phyloP scores from a whole-genome alignment of 768 basidiomycete species.

The Kondoa malvinella region DNA sequence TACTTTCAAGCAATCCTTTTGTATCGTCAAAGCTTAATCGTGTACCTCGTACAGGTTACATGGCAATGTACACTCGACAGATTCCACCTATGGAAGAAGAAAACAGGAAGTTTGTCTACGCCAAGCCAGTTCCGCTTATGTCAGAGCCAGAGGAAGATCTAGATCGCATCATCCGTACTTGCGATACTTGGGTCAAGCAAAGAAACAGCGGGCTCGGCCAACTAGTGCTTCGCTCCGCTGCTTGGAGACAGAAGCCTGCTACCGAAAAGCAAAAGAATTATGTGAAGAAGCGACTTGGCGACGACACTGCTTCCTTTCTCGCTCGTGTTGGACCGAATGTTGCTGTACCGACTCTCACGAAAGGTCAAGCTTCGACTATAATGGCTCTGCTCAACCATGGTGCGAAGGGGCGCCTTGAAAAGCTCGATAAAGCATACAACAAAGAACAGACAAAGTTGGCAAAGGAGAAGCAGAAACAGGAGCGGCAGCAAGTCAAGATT shows the following conservation, averaged over 20 bases:
- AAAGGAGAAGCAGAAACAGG: background rate
- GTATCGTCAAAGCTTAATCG: background rate
- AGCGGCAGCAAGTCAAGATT: background rate
- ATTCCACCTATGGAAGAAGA: background rate
- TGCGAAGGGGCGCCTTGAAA: background rate
- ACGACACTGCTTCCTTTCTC: background rate
- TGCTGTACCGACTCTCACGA: background rate
- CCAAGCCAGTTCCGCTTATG: background rate
- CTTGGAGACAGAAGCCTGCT: background rate
- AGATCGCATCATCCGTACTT: background rate
- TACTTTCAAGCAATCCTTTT: background rate
- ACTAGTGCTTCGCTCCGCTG: background rate
- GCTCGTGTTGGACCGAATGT: background rate
- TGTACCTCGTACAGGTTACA: background rate
- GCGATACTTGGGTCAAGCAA: background rate
- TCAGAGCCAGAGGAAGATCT: background rate
- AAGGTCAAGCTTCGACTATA: background rate
- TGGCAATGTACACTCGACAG: background rate
- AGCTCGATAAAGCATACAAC: constrained; percentile 1
- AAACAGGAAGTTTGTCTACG: background rate
- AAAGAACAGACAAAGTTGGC: background rate
- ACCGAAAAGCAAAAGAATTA: constrained; percentile 1
- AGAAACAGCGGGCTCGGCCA: background rate
- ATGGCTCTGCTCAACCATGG: constrained; percentile 7
- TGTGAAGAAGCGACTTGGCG: background rate